Base-by-base conservation (phyloP, 495 filamentous ascomycete genomes). In the Neurospora sp. region DNA sequence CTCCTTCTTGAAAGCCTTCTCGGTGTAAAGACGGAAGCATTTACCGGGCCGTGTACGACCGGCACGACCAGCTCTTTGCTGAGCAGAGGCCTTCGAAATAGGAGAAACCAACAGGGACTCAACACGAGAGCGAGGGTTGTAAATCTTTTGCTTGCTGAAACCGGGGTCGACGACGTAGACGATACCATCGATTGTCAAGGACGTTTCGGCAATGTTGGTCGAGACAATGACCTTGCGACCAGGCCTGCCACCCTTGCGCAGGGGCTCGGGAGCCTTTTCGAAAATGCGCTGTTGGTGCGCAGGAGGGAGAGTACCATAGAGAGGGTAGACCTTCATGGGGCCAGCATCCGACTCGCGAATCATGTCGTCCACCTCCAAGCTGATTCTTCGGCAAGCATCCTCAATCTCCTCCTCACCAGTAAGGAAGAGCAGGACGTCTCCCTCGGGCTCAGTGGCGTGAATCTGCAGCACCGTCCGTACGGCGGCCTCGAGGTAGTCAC, bases 401-500 rank as follows among this genome's bases (percentile, higher is more conserved):
- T 99, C 96, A 79, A 99, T 99, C 80, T 99, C 96, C 81, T 99
- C 96, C 79, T 99, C 96, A 78, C 96, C 96, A 39, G 96, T 99
- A 80, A 99, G 85, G 84, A 99, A 99, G 35, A 99, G 84, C 54
- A 99, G 84, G 59, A 99, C 94, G 80, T 99, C 96, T 73, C 96
- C 96, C 79, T 98, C 95, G 1, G 88, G 89, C 78, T 99, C 96
- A 0, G 90, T 91, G 5, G 92, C 93, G 78, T 99, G 96, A 42
- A 99, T 99, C 81, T 98, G 96, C 46, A 98, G 86, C 5, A 98
- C 96, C 0, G 96, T 98, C 23, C 96, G 88, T 54, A 99, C 87
- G 1, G 96, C 93, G 54, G 96, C 95, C 81, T 98, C 96, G 39
- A 98, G 90, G 81, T 99, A 99, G 77, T 99, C 96, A 72, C 93